Evolutionary conservation across 1,284 basidiomycete species (phyloP).

Genomic region (Ceratobasidium sp.): DNA sequence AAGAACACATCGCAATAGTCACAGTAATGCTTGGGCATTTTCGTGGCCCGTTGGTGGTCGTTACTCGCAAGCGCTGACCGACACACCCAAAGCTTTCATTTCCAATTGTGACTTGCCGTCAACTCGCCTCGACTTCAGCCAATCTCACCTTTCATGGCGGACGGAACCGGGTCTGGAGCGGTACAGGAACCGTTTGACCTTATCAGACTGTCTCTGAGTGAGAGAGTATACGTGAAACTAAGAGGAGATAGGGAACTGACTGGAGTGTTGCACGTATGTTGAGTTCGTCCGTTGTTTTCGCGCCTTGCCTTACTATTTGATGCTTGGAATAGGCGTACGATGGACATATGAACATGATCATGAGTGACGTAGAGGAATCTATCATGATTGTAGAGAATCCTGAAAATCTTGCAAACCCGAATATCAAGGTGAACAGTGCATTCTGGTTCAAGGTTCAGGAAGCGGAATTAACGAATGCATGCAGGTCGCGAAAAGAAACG

Average conservation of each 20-base stretch:
- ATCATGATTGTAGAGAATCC: constrained; percentile 86
- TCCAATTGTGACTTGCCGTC: constrained; percentile 23
- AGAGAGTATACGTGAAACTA: constrained; percentile 96
- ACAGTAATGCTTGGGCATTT: constrained; percentile 62
- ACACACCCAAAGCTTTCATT: constrained; percentile 21
- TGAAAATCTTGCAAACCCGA: constrained; percentile 56
- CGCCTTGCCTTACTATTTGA: not conserved
- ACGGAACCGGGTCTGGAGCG: constrained; percentile 67
- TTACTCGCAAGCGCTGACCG: constrained; percentile 18
- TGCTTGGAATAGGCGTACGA: constrained; percentile 84
- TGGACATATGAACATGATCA: constrained; percentile 99
- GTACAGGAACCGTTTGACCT: constrained; percentile 99
- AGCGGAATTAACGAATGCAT: constrained; percentile 48
- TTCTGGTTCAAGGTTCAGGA: constrained; percentile 50
- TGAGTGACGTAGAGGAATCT: constrained; percentile 97
- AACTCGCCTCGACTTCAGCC: not conserved
- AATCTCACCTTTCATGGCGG: constrained; percentile 64
- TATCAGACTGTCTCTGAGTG: constrained; percentile 93
- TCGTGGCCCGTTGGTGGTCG: constrained; percentile 40
- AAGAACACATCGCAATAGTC: constrained; percentile 94
- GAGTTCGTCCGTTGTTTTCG: constrained; percentile 35
- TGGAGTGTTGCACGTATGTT: constrained; percentile 90
- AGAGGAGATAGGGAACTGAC: constrained; percentile 93
- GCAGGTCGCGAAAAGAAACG: constrained; percentile 91
- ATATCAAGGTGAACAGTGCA: constrained; percentile 32